Conservation (phyloP, 257 asterid species). For the Verbena officinalis region DNA sequence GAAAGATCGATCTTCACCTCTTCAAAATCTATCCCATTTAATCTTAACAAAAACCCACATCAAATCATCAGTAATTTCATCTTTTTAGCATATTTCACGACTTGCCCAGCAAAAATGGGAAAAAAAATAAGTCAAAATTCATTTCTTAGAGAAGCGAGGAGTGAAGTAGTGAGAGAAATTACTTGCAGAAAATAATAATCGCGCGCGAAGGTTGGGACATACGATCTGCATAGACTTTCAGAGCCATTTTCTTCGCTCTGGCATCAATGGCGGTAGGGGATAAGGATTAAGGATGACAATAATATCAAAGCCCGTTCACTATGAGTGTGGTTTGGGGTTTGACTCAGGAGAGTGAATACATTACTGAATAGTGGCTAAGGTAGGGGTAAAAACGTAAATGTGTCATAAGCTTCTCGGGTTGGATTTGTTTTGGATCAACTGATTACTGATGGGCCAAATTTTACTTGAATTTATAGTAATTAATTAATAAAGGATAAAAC, state of each 20-base stretch:
- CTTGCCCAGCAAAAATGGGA: not conserved
- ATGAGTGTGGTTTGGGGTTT: not conserved
- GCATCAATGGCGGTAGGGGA: conserved; percentile 23
- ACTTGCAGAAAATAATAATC: conserved; percentile 89
- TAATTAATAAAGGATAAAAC: too few relatives aligned
- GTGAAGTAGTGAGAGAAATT: conserved; percentile 24
- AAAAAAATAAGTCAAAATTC: conserved; percentile 4
- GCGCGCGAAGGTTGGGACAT: conserved; percentile 96
- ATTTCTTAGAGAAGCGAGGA: conserved; percentile 2
- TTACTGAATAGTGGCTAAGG: conserved; percentile 12
- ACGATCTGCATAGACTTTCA: conserved; percentile 78
- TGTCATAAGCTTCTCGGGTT: not conserved
- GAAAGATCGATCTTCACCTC: conserved; percentile 62
- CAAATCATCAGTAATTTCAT: conserved; percentile 21
- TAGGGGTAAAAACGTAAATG: conserved; percentile 16
- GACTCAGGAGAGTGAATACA: not conserved
- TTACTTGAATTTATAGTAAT: too few relatives aligned
- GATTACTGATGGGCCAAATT: not conserved
- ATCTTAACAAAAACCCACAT: conserved; percentile 46
- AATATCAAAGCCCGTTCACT: not conserved
- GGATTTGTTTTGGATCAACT: not conserved
- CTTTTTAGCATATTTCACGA: not conserved
- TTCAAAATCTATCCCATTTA: conserved; percentile 83
- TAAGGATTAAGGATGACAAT: not conserved
- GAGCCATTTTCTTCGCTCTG: conserved; percentile 46